Evolutionary conservation across 805 yeast species (phyloP).

Genomic region (Wilhelminamyces savonicus): DNA sequence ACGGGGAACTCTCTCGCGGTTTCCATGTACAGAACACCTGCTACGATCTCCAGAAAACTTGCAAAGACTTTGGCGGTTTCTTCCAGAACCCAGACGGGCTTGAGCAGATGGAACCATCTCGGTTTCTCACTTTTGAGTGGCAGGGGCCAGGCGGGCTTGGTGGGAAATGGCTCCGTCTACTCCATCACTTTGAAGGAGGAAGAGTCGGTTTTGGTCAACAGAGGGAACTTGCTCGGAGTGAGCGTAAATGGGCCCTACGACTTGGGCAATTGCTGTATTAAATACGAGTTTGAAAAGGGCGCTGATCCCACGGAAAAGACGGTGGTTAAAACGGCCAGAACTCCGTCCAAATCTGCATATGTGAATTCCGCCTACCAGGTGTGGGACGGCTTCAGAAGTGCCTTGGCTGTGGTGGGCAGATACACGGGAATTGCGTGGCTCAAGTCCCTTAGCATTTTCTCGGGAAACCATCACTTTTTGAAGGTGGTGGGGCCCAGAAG

Average conservation of each 20-base stretch:
- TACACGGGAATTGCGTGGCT: too few relatives aligned
- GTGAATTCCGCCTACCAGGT: too few relatives aligned
- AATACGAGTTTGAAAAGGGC: slow-evolving; percentile 9
- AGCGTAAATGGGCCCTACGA: slow-evolving; percentile 46
- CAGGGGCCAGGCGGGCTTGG: slow-evolving; percentile 50
- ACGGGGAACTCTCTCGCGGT: slow-evolving; percentile 47
- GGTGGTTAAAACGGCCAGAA: too few relatives aligned
- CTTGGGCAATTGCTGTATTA: slow-evolving; percentile 32
- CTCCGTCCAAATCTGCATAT: too few relatives aligned
- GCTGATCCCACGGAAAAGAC: slow-evolving; percentile 1
- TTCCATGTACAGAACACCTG: slow-evolving; percentile 33
- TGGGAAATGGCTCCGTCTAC: slow-evolving; percentile 51
- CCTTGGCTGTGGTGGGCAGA: too few relatives aligned
- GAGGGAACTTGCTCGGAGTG: slow-evolving; percentile 41
- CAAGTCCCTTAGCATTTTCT: slow-evolving; percentile 5
- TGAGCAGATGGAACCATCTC: slow-evolving; percentile 23
- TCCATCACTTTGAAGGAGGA: slow-evolving; percentile 36
- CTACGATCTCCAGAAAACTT: slow-evolving; percentile 25
- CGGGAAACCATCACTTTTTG: slow-evolving; percentile 40
- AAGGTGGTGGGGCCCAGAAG: slow-evolving; percentile 51
- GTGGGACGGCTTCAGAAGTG: too few relatives aligned
- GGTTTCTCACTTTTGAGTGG: slow-evolving; percentile 50
- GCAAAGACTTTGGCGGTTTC: slow-evolving; percentile 16
- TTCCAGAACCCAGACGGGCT: slow-evolving; percentile 32
- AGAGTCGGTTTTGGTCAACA: slow-evolving; percentile 45